Percentiles rank a stretch among this genome's conserved stretches.
These are phyloP conservation scores for Rachicladosporium sp. DNA, from an alignment of 2,329 filamentous ascomycete genomes.

Conservation along the genomic window DNA sequence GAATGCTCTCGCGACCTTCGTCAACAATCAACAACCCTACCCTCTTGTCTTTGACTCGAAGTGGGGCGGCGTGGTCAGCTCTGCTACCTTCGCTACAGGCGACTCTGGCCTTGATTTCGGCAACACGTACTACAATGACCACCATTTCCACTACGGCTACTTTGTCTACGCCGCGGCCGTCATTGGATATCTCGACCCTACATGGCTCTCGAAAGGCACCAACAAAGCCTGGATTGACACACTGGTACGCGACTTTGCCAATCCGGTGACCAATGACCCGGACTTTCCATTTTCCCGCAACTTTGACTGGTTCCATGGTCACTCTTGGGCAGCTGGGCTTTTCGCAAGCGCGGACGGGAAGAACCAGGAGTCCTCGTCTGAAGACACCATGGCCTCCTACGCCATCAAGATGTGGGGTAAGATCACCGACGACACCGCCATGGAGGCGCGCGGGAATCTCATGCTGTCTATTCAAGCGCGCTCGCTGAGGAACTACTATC, in stretches of 20 bases:
- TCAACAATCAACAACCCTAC: slow-evolving; percentile 30
- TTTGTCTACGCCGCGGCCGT: slow-evolving; percentile 78
- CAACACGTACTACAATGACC: slow-evolving; percentile 68
- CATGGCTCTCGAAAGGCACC: slow-evolving; percentile 48
- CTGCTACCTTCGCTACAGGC: slow-evolving; percentile 63
- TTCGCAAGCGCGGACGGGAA: slow-evolving; percentile 62
- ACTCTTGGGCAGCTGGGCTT: slow-evolving; percentile 81
- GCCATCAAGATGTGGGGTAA: slow-evolving; percentile 90
- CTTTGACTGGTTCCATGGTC: slow-evolving; percentile 92
- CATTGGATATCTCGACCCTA: slow-evolving; percentile 64
- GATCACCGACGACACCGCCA: slow-evolving; percentile 59
- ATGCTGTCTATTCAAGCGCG: slow-evolving; percentile 70
- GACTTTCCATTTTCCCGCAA: slow-evolving; percentile 70
- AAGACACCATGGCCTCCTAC: slow-evolving; percentile 80
- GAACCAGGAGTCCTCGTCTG: slow-evolving; percentile 77
- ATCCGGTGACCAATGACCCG: slow-evolving; percentile 56
- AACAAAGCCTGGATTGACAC: slow-evolving; percentile 75
- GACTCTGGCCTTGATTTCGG: slow-evolving; percentile 72
- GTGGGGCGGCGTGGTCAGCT: slow-evolving; percentile 74
- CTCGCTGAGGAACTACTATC: slow-evolving; percentile 67
- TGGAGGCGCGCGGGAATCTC: slow-evolving; percentile 70
- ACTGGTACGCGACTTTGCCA: slow-evolving; percentile 72
- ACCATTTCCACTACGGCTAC: slow-evolving; percentile 62
- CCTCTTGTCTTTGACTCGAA: slow-evolving; percentile 43
- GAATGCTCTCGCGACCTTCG: slow-evolving; percentile 37